Evolutionary conservation across 352 stramenopile species (phyloP).

Genomic region (Pythium dissotocum): DNA sequence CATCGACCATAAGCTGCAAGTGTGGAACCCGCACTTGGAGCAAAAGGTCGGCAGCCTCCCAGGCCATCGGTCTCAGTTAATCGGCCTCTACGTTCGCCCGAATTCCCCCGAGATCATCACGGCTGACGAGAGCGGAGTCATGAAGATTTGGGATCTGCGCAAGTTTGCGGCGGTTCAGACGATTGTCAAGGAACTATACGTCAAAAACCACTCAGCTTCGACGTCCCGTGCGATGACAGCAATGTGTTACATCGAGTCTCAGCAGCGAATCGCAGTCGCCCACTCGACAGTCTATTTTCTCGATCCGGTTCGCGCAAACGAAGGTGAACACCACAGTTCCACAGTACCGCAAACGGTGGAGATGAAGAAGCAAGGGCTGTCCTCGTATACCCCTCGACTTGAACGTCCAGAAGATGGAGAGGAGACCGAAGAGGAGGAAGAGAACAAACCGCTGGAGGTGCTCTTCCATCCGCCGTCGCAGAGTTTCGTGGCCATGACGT

Average conservation of each 20-base stretch:
- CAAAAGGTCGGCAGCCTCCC: conserved; percentile 50
- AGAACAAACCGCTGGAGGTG: conserved; percentile 37
- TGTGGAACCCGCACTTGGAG: conserved; percentile 68
- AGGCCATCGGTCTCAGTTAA: conserved; percentile 45
- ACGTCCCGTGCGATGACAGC: conserved; percentile 31
- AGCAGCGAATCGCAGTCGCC: conserved; percentile 44
- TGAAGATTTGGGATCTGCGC: conserved; percentile 60
- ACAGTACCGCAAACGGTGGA: neutral
- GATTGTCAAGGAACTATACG: conserved; percentile 37
- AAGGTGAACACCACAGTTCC: neutral
- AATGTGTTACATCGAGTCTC: conserved; percentile 41
- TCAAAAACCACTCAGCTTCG: conserved; percentile 26
- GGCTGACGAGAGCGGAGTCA: conserved; percentile 45
- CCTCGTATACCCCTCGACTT: neutral
- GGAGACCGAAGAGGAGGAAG: conserved; percentile 28
- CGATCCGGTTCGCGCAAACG: conserved; percentile 21
- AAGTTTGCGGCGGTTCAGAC: conserved; percentile 50
- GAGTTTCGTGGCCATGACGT: conserved; percentile 38
- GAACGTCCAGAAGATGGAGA: neutral
- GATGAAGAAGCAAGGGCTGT: neutral
- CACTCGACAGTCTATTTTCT: conserved; percentile 62
- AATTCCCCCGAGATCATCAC: conserved; percentile 53
- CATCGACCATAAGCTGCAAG: conserved; percentile 50
- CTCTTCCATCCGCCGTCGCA: conserved; percentile 31
- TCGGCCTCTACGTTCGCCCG: conserved; percentile 51